Conservation (phyloP, 441 rosid genomes). For the Erodium moschatum region DNA sequence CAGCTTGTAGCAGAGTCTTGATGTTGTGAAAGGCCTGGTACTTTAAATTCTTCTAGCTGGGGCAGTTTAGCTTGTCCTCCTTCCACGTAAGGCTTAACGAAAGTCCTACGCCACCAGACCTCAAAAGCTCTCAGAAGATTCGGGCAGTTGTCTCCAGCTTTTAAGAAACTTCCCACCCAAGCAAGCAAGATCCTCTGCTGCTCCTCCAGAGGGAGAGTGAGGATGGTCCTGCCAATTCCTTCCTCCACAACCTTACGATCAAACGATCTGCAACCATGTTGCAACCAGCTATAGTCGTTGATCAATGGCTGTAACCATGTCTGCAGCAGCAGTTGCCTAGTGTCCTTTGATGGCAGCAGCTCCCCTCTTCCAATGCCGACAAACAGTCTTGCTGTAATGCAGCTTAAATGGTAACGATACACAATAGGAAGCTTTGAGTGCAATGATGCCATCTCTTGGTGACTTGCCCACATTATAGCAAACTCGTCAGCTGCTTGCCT, state of each 20-base stretch:
- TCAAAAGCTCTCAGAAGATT: slow-evolving; percentile 86
- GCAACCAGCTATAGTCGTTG: slow-evolving; percentile 83
- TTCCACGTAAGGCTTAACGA: slow-evolving; percentile 51
- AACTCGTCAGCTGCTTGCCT: slow-evolving; percentile 78
- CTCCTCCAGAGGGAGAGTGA: slow-evolving; percentile 80
- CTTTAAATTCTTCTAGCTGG: slow-evolving; percentile 27
- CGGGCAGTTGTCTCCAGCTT: slow-evolving; percentile 83
- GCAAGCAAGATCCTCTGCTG: slow-evolving; percentile 69
- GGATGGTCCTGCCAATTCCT: slow-evolving; percentile 85
- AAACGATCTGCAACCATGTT: slow-evolving; percentile 73
- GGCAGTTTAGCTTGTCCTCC: slow-evolving; percentile 38
- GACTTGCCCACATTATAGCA: slow-evolving; percentile 67
- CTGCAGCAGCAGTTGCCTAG: slow-evolving; percentile 49
- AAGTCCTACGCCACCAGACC: slow-evolving; percentile 97
- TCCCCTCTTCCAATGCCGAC: slow-evolving; percentile 91
- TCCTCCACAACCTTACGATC: slow-evolving; percentile 88
- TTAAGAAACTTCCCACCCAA: slow-evolving; percentile 76
- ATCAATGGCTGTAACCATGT: slow-evolving; percentile 90
- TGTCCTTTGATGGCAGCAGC: slow-evolving; percentile 73
- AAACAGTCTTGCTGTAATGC: slow-evolving; percentile 65
- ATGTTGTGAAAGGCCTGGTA: background rate
- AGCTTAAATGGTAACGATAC: slow-evolving; percentile 74
- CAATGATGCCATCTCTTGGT: slow-evolving; percentile 55
- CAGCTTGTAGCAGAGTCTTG: slow-evolving; percentile 10
- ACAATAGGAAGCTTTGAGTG: slow-evolving; percentile 59